Conservation (phyloP, 2,329 filamentous ascomycete species). For the Fusarium pseudonygamai region DNA sequence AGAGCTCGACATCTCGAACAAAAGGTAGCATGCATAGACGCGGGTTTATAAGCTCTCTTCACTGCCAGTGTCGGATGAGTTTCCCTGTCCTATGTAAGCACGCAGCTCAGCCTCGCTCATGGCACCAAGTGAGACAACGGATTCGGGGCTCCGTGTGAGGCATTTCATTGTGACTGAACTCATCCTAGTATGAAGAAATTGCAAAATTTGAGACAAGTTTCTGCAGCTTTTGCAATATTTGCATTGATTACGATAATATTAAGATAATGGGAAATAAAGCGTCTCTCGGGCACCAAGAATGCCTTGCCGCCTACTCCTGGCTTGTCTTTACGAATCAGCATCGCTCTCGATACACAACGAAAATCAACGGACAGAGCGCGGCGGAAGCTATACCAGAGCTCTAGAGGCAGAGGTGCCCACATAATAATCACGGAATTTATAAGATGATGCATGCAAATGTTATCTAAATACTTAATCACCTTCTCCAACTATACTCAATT, state of each 20-base stretch:
- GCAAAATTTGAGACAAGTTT: accelerated
- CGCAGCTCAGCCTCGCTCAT: background rate
- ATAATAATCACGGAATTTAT: too few species aligned
- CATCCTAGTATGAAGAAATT: accelerated
- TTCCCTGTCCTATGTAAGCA: too few species aligned
- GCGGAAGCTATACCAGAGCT: background rate
- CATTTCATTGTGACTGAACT: background rate
- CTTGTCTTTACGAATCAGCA: background rate
- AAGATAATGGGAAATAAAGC: background rate
- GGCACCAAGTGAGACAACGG: background rate
- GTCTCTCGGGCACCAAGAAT: background rate
- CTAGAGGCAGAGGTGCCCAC: too few species aligned
- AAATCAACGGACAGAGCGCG: background rate
- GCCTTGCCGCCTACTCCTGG: background rate
- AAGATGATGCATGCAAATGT: too few species aligned
- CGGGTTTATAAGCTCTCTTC: background rate
- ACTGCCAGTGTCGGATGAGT: too few species aligned
- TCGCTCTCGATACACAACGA: background rate
- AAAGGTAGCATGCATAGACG: background rate
- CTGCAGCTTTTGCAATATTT: too few species aligned
- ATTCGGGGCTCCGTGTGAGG: background rate
- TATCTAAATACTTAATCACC: too few species aligned
- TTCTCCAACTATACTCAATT: background rate
- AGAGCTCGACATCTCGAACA: background rate
- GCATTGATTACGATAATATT: background rate